These are phyloP conservation scores for Tetracladium maxilliforme DNA, from an alignment of 2,329 filamentous ascomycete species.

Conservation along the genomic window DNA sequence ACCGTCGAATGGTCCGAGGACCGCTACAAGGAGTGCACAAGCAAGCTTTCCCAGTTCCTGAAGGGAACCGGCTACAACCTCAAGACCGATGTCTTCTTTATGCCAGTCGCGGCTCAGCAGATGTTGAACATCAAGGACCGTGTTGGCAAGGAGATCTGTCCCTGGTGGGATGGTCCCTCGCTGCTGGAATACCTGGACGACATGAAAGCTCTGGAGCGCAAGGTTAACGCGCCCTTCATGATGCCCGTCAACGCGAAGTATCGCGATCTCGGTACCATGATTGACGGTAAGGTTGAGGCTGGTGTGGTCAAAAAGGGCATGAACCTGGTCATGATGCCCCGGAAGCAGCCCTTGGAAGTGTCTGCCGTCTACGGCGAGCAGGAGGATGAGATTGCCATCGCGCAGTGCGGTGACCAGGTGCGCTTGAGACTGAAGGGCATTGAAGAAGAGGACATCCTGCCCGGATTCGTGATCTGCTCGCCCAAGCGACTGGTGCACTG, in stretches of 20 bases:
- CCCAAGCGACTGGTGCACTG: conserved; percentile 88
- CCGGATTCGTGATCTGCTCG: conserved; percentile 92
- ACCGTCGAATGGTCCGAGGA: conserved; percentile 94
- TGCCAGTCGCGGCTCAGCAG: conserved; percentile 89
- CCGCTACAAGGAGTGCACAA: conserved; percentile 83
- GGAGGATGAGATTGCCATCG: conserved; percentile 74
- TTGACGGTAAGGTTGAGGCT: conserved; percentile 94
- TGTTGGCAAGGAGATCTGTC: conserved; percentile 57
- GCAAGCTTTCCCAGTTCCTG: conserved; percentile 75
- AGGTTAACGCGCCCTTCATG: conserved; percentile 97
- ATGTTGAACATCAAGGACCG: conserved; percentile 79
- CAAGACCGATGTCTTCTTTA: conserved; percentile 85
- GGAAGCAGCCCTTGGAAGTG: conserved; percentile 67
- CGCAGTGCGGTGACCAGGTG: conserved; percentile 88
- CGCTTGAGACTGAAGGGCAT: conserved; percentile 84
- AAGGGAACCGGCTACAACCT: conserved; percentile 89
- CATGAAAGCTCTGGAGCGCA: conserved; percentile 87
- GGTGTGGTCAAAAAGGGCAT: conserved; percentile 86
- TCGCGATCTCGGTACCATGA: conserved; percentile 90
- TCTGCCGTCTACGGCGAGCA: conserved; percentile 87
- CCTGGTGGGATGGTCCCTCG: conserved; percentile 82
- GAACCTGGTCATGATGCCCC: conserved; percentile 88
- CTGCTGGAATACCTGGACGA: conserved; percentile 89
- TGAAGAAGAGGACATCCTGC: conserved; percentile 93
- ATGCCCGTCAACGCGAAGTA: conserved; percentile 97